These are phyloP conservation scores for Saturnispora halmiae DNA, from an alignment of 805 yeast species.

Conservation along the genomic window DNA sequence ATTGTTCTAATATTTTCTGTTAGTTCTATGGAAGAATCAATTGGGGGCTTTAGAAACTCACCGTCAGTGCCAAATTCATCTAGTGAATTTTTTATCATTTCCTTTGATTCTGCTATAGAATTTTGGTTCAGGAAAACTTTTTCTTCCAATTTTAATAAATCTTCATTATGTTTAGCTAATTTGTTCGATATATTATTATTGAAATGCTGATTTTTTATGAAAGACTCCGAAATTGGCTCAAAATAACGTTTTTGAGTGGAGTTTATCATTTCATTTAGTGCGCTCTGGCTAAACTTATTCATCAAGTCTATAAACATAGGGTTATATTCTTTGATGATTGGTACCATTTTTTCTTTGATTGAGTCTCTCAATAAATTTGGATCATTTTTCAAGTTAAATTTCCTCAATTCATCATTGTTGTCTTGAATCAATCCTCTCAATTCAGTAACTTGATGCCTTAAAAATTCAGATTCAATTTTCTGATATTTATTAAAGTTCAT, in stretches of 20 bases:
- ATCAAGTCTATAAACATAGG: neutral
- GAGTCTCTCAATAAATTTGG: neutral
- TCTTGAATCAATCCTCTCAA: neutral
- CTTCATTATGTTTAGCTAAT: neutral
- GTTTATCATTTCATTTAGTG: neutral
- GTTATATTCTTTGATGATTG: constrained; percentile 1
- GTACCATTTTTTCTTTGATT: neutral
- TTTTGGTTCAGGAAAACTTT: neutral
- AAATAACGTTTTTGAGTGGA: constrained; percentile 4
- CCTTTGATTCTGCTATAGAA: neutral
- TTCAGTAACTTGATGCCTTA: neutral
- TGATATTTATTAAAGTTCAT: neutral
- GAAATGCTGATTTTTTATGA: constrained; percentile 4
- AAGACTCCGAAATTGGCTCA: constrained; percentile 1
- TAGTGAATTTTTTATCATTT: too few species aligned
- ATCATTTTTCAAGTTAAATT: constrained; percentile 1
- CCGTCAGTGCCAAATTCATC: too few species aligned
- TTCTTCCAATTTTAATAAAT: neutral
- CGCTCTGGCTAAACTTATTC: neutral
- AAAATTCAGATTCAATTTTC: neutral
- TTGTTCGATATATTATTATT: constrained; percentile 1
- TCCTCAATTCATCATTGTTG: constrained; percentile 1
- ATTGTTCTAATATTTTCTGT: too few species aligned
- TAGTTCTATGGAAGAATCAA: too few species aligned
- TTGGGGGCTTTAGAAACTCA: too few species aligned